Base-by-base conservation (phyloP, 2,329 filamentous ascomycete species). In the Clarireedia paspali region DNA sequence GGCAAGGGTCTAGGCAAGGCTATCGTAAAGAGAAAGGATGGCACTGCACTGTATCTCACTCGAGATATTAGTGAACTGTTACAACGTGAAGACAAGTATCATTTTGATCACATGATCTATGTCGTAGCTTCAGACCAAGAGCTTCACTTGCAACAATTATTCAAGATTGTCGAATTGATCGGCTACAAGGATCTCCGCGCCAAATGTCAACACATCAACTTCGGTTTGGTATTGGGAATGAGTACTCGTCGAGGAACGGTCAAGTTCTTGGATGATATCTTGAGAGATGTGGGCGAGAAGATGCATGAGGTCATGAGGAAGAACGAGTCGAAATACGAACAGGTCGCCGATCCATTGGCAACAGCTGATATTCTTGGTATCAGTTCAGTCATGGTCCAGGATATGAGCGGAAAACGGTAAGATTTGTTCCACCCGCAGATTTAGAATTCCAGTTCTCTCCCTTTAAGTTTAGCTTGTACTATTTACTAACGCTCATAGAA, bases 301-400 rank as follows among this genome's bases (percentile, higher is more conserved):
- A 99, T 99, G 94, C 92, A 97, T 77, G 89, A 96, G 59, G 89
- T 95, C 51, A 99, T 99, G 94, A 83, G 77, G 72, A 87, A 87
- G 75, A 97, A 97, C 71, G 80, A 88, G 66, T 78, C 81, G 68
- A 99, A 99, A 77, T 99, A 97, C 73, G 75, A 83, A 56, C 91
- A 96, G 72, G 86, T 99, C 20, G 88, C 86, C 67, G 78, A 97
- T 70, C 92, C 92, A 0, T 84, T 83, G 54, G 80, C 82, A 54
- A 88, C 85, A 9, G 91, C 94, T 59, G 94, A 97, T 74, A 89
- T 82, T 10, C 81, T 97, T 3, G 94, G 92, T 61, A 96, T 97
- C 69, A 91, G 88, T 62, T 87, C 88, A 68, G 92, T 97, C 68
- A 97, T 97, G 91, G 90, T 96, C 20, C 92, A 97, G 73, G 94